These are phyloP conservation scores for Chaetomium tenue DNA, from an alignment of 495 filamentous ascomycete genomes.

Conservation along the genomic window DNA sequence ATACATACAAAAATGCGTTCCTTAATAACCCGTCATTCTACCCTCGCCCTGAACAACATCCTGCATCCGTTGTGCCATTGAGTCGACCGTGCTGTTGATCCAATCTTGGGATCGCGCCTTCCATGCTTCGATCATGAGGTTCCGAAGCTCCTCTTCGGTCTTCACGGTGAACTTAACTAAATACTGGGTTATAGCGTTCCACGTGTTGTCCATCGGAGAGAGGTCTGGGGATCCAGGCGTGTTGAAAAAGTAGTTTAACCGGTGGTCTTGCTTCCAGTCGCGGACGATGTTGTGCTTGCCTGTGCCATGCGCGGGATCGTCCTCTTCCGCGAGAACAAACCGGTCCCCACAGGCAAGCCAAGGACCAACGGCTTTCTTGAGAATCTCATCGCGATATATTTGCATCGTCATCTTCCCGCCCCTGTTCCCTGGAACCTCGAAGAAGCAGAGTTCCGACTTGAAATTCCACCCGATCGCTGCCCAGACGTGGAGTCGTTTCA, in stretches of 20 bases:
- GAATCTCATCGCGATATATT: too few species aligned
- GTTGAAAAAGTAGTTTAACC: neutral
- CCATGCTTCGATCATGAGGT: neutral
- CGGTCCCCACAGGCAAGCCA: too few species aligned
- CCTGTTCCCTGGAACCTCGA: too few species aligned
- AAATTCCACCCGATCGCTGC: too few species aligned
- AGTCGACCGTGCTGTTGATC: neutral
- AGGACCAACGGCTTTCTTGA: too few species aligned
- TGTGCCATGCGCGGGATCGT: too few species aligned
- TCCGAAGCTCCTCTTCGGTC: neutral
- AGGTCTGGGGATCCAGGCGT: conserved; percentile 1
- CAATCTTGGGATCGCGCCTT: neutral
- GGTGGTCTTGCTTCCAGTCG: neutral
- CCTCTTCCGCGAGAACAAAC: too few species aligned
- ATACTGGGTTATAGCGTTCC: neutral
- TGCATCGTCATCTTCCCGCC: too few species aligned
- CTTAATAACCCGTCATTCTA: neutral
- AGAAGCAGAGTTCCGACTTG: too few species aligned
- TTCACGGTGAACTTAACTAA: neutral
- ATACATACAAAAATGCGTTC: neutral
- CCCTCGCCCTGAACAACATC: neutral
- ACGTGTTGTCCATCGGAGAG: neutral
- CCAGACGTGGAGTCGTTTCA: too few species aligned
- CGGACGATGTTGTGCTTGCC: too few species aligned
- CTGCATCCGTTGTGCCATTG: conserved; percentile 2